Percentiles rank a stretch among this genome's conserved stretches.
Evolutionary conservation across 768 basidiomycete species (phyloP).

Genomic region (Boletus subcaerulescens): DNA sequence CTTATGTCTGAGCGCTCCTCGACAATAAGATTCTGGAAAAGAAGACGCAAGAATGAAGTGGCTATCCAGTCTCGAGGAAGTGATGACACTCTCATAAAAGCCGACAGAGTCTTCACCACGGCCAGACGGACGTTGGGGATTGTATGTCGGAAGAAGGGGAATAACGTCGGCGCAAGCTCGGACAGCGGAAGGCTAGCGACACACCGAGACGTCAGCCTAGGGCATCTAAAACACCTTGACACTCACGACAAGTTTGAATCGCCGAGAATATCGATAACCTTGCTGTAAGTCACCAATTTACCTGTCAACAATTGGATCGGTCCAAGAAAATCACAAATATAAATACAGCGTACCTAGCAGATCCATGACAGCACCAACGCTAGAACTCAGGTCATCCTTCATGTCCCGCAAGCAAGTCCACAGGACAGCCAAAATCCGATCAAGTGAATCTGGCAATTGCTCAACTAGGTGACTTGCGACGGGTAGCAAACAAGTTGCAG

Average conservation of each 20-base stretch:
- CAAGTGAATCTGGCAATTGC: slow-evolving; percentile 67
- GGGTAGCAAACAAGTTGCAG: slow-evolving; percentile 87
- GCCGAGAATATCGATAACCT: slow-evolving; percentile 75
- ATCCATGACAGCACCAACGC: slow-evolving; percentile 97
- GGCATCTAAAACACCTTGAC: not conserved
- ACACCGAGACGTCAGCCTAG: slow-evolving; percentile 2
- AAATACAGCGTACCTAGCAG: slow-evolving; percentile 63
- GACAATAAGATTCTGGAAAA: slow-evolving; percentile 91
- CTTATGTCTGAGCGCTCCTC: slow-evolving; percentile 90
- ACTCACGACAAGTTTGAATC: slow-evolving; percentile 70
- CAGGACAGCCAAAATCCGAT: slow-evolving; percentile 74
- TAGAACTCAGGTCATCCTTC: slow-evolving; percentile 96
- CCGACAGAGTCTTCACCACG: slow-evolving; percentile 83
- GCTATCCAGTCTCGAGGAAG: slow-evolving; percentile 81
- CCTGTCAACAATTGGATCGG: slow-evolving; percentile 42
- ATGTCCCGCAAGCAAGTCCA: slow-evolving; percentile 91
- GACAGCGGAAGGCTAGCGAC: slow-evolving; percentile 66
- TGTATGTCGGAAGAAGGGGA: slow-evolving; percentile 97
- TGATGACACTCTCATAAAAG: slow-evolving; percentile 77
- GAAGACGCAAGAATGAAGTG: slow-evolving; percentile 70
- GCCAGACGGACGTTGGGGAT: slow-evolving; percentile 91
- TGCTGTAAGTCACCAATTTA: slow-evolving; percentile 73
- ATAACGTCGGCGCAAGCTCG: slow-evolving; percentile 81
- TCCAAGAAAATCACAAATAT: not conserved
- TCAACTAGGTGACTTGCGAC: slow-evolving; percentile 80